Base-by-base conservation (phyloP, 176 grass and related monocot species). In the Sorghum bicolor region DNA sequence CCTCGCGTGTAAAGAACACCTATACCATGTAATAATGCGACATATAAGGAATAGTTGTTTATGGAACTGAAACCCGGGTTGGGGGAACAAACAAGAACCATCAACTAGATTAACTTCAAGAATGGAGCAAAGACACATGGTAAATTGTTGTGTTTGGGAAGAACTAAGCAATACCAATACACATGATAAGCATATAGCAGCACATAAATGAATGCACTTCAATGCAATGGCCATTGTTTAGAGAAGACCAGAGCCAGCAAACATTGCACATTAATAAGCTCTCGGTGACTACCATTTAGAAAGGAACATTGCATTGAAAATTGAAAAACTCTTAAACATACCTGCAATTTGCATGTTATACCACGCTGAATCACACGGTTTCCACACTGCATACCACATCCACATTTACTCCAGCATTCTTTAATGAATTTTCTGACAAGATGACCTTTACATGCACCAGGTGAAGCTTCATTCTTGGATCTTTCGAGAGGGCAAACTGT, bases 401-500 rank as follows among this genome's bases (percentile, higher is more conserved):
- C 90, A 85, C 90, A 97, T 70, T 94, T 97, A 68, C 80, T 89
- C 91, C 91, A 97, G 74, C 94, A 97, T 75, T 97, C 94, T 52
- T 97, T 94, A 28, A 97, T 83, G 81, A 97, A 97, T 76, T 87
- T 94, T 80, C 85, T 92, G 17, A 82, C 55, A 43, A 92, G 64
- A 88, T 97, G 94, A 4, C 94, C 94, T 61, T 89, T 97, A 60
- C 94, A 97, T 31, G 88, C 40, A 52, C 71, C 83, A 16, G 79
- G 63, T 64, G 32, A 75, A 74, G 32, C 32, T 31, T 67, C 48
- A 73, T 83, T 85, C 74, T 89, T 89, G 17, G 79, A 88, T 64
- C 70, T 91, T 79, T 97, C 88, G 38, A 94, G 11, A n/a, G 86
- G 87, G 39, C 90, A 97, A 78, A 74, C 86, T 84, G 90, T 79